These are phyloP conservation scores for Sugiyamaella qingdaonensis DNA, from an alignment of 805 yeast genomes.

Conservation along the genomic window DNA sequence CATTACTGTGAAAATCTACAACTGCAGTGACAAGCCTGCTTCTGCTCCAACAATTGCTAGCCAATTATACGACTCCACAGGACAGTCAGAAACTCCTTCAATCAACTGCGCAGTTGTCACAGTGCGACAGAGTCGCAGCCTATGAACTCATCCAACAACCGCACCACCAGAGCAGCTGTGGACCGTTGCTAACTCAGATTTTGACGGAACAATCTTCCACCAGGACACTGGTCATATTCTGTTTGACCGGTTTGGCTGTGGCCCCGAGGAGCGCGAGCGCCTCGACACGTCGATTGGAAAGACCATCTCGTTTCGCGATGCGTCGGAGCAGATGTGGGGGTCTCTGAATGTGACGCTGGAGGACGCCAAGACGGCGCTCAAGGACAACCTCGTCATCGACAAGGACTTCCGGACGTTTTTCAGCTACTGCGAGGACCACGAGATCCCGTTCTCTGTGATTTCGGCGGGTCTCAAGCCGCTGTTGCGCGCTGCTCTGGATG, in stretches of 20 bases:
- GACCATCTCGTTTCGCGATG: slow-evolving; percentile 36
- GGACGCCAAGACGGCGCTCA: slow-evolving; percentile 35
- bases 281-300: slow-evolving; percentile 38
- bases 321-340: slow-evolving; percentile 43
- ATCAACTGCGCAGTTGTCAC: too few relatives aligned
- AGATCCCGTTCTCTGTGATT: slow-evolving; percentile 40
- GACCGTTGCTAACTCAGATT: slow-evolving; percentile 29
- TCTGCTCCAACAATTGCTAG: too few relatives aligned
- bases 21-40: too few relatives aligned
- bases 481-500: slow-evolving; percentile 39
- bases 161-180: too few relatives aligned
- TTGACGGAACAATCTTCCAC: slow-evolving; percentile 43
- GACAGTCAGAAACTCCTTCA: too few relatives aligned
- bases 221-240: slow-evolving; percentile 46
- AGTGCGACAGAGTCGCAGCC: not conserved
- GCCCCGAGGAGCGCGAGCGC: slow-evolving; percentile 34
- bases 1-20: too few relatives aligned
- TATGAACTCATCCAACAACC: not conserved
- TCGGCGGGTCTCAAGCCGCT: slow-evolving; percentile 43
- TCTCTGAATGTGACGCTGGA: slow-evolving; percentile 38
- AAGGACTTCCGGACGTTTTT: slow-evolving; percentile 38
- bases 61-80: too few relatives aligned
- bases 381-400: slow-evolving; percentile 36
- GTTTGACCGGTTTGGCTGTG: slow-evolving; percentile 42
- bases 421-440: slow-evolving; percentile 35